Evolutionary conservation across 1,139 yeast genomes (phyloP).

Genomic region (Yamadazyma conglobata): DNA sequence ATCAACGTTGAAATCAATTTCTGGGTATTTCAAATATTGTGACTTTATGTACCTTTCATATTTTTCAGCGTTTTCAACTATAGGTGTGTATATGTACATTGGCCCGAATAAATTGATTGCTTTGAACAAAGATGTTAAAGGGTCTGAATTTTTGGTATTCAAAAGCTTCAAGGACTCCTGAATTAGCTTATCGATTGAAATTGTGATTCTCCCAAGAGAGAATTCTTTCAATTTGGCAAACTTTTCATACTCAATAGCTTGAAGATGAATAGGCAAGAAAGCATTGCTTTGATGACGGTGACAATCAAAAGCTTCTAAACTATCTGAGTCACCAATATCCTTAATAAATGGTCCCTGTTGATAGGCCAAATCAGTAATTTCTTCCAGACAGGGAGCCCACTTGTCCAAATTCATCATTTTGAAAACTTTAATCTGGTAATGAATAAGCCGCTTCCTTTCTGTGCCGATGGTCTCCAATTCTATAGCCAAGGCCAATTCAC

Average conservation of each 20-base stretch:
- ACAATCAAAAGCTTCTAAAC: no score
- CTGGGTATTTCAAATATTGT: constrained; percentile 12
- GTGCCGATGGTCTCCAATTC: constrained; percentile 20
- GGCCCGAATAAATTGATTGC: constrained; percentile 22
- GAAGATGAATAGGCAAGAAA: constrained; percentile 19
- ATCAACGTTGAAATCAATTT: constrained; percentile 14
- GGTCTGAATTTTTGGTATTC: constrained; percentile 9
- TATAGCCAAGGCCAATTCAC: constrained; percentile 26
- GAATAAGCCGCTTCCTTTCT: constrained; percentile 17
- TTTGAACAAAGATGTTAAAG: constrained; percentile 13
- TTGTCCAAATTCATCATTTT: constrained; percentile 15
- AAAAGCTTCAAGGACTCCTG: constrained; percentile 8
- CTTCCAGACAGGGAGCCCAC: constrained; percentile 12
- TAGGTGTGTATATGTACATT: constrained; percentile 17
- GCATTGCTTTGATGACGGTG: no score
- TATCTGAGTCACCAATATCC: not conserved
- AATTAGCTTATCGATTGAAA: constrained; percentile 9
- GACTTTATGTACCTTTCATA: constrained; percentile 11
- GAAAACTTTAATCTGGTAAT: constrained; percentile 13
- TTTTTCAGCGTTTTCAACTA: constrained; percentile 8
- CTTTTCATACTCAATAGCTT: constrained; percentile 18
- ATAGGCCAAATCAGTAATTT: constrained; percentile 6
- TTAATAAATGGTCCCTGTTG: constrained; percentile 5
- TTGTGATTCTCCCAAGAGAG: constrained; percentile 18
- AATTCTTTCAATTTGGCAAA: constrained; percentile 15